Percentiles rank a stretch among this genome's conserved stretches.
These are phyloP conservation scores for Podaxis rugospora DNA, from an alignment of 768 basidiomycete genomes.

Conservation along the genomic window DNA sequence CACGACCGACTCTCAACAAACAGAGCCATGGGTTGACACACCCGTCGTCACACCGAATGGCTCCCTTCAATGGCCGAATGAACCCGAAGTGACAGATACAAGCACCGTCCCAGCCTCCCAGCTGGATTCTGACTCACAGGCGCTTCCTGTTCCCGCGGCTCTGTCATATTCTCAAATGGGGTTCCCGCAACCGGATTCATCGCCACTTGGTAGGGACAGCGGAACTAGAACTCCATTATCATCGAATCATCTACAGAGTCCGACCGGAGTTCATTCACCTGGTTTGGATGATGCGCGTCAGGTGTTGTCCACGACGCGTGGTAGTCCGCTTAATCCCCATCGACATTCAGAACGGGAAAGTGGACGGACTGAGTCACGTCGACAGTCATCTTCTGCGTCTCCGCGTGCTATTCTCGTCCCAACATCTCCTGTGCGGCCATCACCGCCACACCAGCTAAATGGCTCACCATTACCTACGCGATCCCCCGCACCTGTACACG, in stretches of 20 bases:
- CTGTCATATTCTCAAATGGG: slow-evolving; percentile 34
- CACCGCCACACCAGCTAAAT: too few relatives aligned
- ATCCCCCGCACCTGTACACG: not conserved
- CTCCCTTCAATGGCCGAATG: slow-evolving; percentile 37
- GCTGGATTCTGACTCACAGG: slow-evolving; percentile 23
- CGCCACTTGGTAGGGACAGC: not conserved
- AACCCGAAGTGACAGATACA: slow-evolving; percentile 19
- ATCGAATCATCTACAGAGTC: not conserved
- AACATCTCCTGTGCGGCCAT: too few relatives aligned
- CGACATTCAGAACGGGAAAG: not conserved
- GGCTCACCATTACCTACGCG: not conserved
- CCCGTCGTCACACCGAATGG: slow-evolving; percentile 54
- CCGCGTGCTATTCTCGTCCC: too few relatives aligned
- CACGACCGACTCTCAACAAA: slow-evolving; percentile 33
- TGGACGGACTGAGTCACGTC: not conserved
- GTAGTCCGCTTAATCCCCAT: not conserved
- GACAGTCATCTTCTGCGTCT: too few relatives aligned
- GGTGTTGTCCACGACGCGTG: not conserved
- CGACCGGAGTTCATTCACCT: not conserved
- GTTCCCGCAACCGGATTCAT: slow-evolving; percentile 18
- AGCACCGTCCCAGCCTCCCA: slow-evolving; percentile 32
- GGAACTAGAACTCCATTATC: not conserved
- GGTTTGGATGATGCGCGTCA: not conserved
- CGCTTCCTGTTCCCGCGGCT: slow-evolving; percentile 23
- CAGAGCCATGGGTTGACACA: slow-evolving; percentile 43